Evolutionary conservation across 306 rosid species (phyloP), one percentile per base, ranked within the genome.

Genomic region (Sindora glabra): DNA sequence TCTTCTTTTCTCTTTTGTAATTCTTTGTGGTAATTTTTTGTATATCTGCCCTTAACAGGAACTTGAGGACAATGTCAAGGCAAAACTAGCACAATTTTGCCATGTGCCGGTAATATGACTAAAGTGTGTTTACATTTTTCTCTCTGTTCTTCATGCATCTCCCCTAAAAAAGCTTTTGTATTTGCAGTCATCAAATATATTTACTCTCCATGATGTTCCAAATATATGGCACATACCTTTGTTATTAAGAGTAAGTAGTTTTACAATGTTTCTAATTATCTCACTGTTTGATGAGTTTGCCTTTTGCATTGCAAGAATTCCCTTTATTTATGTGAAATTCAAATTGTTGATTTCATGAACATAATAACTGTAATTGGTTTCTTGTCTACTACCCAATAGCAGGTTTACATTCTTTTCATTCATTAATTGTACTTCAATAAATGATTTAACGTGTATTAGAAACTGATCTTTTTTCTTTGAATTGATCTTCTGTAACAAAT

Each of bases 211-310:
- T 46, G 97, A 90, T 49, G 97, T 90, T 69, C 82, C 96, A 58
- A 90, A 90, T 74, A 90, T 90, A 56, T 90, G 97, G 97, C 96
- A 85, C 74, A 75, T 90, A 77, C 97, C 97, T 71, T 61, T 90
- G 73, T 82, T 90, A 23, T 64, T 90, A 69, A 79, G 79, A 67
- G 97, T 90, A 69, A 77, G 89, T 74, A 52, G 34, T 58, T 42
- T 33, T 34, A n/a, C 24, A 5, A 26, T 64, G 16, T 16, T 38
- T 32, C 26, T 39, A 22, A 46, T 64, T n/a, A n/a, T n/a, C n/a
- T n/a, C n/a, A 37, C 59, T 48, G 2, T 33, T 40, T 36, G 52
- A n/a, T 48, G 22, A 29, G 58, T 29, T 41, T 54, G 32, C 66
- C 27, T 47, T 72, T 12, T 22, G 60, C 57, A 24, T n/a, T 42